Evolutionary conservation across 768 basidiomycete genomes (phyloP).

Genomic region (Rhodosporidiobolus odoratus): DNA sequence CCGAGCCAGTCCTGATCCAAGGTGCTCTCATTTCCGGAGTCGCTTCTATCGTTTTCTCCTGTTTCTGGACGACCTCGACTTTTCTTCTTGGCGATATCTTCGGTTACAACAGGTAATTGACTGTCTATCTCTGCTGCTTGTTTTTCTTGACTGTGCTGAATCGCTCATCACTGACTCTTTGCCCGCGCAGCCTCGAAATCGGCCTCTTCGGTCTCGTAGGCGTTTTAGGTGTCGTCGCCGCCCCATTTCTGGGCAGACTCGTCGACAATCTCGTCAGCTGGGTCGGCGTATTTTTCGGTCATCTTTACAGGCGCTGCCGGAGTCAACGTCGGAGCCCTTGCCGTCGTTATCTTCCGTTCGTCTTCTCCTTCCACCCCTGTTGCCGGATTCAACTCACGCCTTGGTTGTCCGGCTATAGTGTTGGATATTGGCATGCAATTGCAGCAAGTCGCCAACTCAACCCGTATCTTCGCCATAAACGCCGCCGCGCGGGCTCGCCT

Average conservation of each 20-base stretch:
- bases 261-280: slow-evolving; percentile 71
- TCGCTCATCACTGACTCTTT: neutral
- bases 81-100: slow-evolving; percentile 75
- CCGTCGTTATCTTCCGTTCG: slow-evolving; percentile 61
- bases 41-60: slow-evolving; percentile 15
- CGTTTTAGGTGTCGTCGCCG: slow-evolving; percentile 59
- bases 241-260: slow-evolving; percentile 63
- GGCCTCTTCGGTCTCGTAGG: slow-evolving; percentile 72
- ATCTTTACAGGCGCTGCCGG: slow-evolving; percentile 69
- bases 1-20: slow-evolving; percentile 28
- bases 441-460: slow-evolving; percentile 63
- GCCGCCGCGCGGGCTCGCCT: slow-evolving; percentile 60
- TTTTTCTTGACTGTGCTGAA: neutral
- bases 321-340: slow-evolving; percentile 62
- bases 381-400: neutral
- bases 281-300: slow-evolving; percentile 63
- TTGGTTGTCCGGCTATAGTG: slow-evolving; percentile 8
- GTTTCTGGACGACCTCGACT: slow-evolving; percentile 49
- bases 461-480: slow-evolving; percentile 55
- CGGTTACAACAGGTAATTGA: slow-evolving; percentile 58
- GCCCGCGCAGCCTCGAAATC: slow-evolving; percentile 48
- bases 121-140: slow-evolving; percentile 36
- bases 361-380: neutral
- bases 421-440: slow-evolving; percentile 70
- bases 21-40: neutral